These are phyloP conservation scores for cucumber (Cucumis sativus) DNA, from an alignment of 306 rosid genomes.

Conservation along the genomic window Cucumber_9930_V3 NC_026656.2:22622001-22622500, in stretches of 20 bases:
- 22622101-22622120: constrained; percentile 74
- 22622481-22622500: neutral
- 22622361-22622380: constrained; percentile 90
- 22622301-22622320: constrained; percentile 57
- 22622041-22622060: constrained; percentile 34
- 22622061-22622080: constrained; percentile 63
- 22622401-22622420: neutral
- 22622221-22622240: constrained; percentile 86
- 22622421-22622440: neutral
- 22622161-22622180: constrained; percentile 51
- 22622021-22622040: neutral
- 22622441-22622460: neutral
- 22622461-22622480: neutral
- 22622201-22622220: constrained; percentile 69
- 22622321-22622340: constrained; percentile 78
- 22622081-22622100: constrained; percentile 81
- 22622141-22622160: constrained; percentile 78
- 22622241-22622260: constrained; percentile 80
- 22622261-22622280: constrained; percentile 76
- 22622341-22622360: constrained; percentile 87
- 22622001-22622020: neutral
- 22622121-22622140: constrained; percentile 96
- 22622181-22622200: constrained; percentile 73
- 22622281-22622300: constrained; percentile 83
- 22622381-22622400: constrained; percentile 57